Evolutionary conservation across 306 rosid genomes (phyloP).

Genomic region (Phaseolus lunatus): DNA sequence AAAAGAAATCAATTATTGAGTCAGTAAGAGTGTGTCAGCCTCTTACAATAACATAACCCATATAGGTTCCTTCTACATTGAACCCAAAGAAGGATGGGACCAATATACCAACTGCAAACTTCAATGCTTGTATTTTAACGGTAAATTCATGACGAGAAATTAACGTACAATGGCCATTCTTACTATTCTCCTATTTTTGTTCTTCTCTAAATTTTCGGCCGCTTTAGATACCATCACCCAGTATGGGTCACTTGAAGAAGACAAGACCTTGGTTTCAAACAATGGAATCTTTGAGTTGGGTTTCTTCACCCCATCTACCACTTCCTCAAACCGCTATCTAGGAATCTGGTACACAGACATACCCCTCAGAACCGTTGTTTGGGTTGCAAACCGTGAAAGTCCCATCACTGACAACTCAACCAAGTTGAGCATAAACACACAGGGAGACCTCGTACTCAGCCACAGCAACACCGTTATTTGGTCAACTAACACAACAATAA

Average conservation of each 20-base stretch:
- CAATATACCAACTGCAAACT: not conserved
- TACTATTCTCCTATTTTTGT: not conserved
- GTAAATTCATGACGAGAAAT: not conserved
- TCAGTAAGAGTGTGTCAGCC: too few species aligned
- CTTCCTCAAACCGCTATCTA: not conserved
- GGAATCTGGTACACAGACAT: conserved; percentile 20
- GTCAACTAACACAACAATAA: conserved; percentile 13
- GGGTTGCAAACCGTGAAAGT: conserved; percentile 7
- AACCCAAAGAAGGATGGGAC: not conserved
- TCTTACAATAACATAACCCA: too few species aligned
- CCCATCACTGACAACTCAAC: conserved; percentile 11
- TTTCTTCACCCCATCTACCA: not conserved
- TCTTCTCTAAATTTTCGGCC: not conserved
- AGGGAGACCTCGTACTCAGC: not conserved
- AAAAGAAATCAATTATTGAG: too few species aligned
- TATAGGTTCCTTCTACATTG: too few species aligned
- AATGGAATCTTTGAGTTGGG: not conserved
- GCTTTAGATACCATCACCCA: not conserved
- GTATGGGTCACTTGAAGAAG: not conserved
- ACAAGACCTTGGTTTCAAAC: not conserved
- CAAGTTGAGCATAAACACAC: not conserved
- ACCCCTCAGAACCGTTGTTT: too few species aligned
- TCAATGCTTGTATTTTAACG: not conserved
- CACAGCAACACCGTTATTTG: not conserved
- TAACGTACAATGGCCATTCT: not conserved